A percentile compares a stretch with the other conserved stretches of the same genome.
Evolutionary conservation across 768 basidiomycete species (phyloP).

Genomic region (Hemileccinum rubropunctum): DNA sequence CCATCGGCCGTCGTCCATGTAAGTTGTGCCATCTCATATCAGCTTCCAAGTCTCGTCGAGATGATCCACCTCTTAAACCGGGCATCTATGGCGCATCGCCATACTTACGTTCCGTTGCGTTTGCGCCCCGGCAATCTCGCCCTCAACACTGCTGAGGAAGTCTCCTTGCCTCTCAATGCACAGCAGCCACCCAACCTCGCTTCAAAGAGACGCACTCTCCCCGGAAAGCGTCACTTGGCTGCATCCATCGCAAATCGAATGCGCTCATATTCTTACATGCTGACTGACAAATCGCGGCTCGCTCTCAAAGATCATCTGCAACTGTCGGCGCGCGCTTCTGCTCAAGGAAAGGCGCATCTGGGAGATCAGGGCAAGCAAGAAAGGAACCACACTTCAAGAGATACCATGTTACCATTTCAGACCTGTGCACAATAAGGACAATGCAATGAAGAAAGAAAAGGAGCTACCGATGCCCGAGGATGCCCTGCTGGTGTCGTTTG

Average conservation of each 20-base stretch:
- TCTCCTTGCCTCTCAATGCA: slow-evolving; percentile 31
- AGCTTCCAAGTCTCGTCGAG: too few species aligned
- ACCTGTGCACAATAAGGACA: slow-evolving; percentile 45
- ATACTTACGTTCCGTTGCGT: slow-evolving; percentile 50
- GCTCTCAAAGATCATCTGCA: slow-evolving; percentile 49
- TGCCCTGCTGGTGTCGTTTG: background rate
- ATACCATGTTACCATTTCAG: slow-evolving; percentile 62
- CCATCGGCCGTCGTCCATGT: too few species aligned
- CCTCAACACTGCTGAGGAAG: slow-evolving; percentile 24
- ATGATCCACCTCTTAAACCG: too few species aligned
- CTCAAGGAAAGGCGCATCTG: slow-evolving; percentile 69
- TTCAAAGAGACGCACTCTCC: slow-evolving; percentile 49
- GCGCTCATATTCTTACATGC: slow-evolving; percentile 38
- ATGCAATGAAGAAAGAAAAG: slow-evolving; percentile 40
- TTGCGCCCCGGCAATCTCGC: slow-evolving; percentile 46
- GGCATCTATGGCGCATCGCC: slow-evolving; percentile 49
- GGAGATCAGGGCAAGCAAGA: slow-evolving; percentile 71
- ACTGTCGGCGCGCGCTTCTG: slow-evolving; percentile 66
- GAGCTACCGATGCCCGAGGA: slow-evolving; percentile 18
- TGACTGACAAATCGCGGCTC: slow-evolving; percentile 45
- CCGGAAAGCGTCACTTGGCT: slow-evolving; percentile 59
- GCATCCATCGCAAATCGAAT: slow-evolving; percentile 29
- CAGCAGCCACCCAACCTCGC: slow-evolving; percentile 37
- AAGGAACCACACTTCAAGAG: slow-evolving; percentile 68
- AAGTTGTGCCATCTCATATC: too few species aligned